Conservation (phyloP, 2,329 filamentous ascomycete species). For the Epicoccum nigrum region DNA sequence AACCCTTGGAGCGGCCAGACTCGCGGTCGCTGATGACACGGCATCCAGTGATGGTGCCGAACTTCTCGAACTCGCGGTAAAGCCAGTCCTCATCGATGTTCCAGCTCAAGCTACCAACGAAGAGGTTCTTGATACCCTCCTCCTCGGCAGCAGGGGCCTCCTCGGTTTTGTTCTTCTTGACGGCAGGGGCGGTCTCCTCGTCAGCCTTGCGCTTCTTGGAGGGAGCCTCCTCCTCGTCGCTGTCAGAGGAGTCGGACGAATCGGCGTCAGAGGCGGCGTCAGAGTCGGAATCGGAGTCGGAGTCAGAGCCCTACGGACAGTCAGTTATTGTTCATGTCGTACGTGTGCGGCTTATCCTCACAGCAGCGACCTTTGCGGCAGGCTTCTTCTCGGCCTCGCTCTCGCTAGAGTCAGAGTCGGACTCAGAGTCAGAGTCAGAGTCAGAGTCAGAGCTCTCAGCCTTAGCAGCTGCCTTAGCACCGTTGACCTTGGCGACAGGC, state of each 20-base stretch:
- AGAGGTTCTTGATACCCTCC: conserved; percentile 70
- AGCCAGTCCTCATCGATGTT: conserved; percentile 85
- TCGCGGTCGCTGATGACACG: conserved; percentile 85
- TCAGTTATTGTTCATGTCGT: not conserved
- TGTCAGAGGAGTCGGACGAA: conserved; percentile 41
- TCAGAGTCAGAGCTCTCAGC: conserved; percentile 41
- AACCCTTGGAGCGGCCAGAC: conserved; percentile 83
- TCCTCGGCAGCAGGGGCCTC: conserved; percentile 49
- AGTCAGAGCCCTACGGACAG: conserved; percentile 34
- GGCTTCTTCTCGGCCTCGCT: conserved; percentile 24
- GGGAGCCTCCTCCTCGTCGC: conserved; percentile 51
- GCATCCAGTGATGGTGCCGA: conserved; percentile 72
- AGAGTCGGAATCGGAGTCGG: conserved; percentile 46
- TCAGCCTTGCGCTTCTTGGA: conserved; percentile 73
- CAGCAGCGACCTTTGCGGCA: conserved; percentile 30
- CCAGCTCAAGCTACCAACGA: conserved; percentile 91
- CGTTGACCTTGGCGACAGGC: too few relatives aligned
- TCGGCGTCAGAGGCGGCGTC: conserved; percentile 49
- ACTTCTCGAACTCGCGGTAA: conserved; percentile 79
- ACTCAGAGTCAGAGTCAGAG: conserved; percentile 41
- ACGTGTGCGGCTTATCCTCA: conserved; percentile 13
- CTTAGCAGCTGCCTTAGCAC: conserved; percentile 29
- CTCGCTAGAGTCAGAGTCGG: conserved; percentile 22
- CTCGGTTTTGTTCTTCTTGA: conserved; percentile 71
- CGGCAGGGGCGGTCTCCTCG: conserved; percentile 59